Percentiles rank a stretch among this genome's conserved stretches.
Conservation (phyloP, 768 basidiomycete species). For the Thelephora aurantiotincta region DNA sequence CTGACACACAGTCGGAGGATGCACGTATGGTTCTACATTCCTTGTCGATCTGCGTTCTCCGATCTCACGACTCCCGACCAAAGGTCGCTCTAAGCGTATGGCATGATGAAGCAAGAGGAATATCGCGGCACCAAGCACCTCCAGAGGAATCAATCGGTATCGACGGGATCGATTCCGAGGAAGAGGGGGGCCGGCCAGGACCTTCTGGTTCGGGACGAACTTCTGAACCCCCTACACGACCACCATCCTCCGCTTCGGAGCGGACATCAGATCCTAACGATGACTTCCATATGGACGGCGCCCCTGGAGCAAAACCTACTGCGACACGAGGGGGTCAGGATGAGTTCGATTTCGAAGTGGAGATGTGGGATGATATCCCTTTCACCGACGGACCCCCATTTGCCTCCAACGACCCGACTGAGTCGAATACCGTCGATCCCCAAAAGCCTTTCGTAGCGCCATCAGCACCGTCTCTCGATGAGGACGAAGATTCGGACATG, state of each 20-base stretch:
- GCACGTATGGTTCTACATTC: slow-evolving; percentile 40
- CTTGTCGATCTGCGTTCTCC: neutral
- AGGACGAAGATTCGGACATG: slow-evolving; percentile 48
- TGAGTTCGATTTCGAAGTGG: slow-evolving; percentile 22
- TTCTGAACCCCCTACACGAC: slow-evolving; percentile 5
- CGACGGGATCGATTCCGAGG: slow-evolving; percentile 14
- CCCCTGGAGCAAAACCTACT: slow-evolving; percentile 31
- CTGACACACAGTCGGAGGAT: slow-evolving; percentile 77
- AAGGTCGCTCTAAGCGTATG: slow-evolving; percentile 66
- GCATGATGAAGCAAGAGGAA: slow-evolving; percentile 51
- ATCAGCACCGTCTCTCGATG: slow-evolving; percentile 4
- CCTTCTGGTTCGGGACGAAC: slow-evolving; percentile 2
- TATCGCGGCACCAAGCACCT: slow-evolving; percentile 20
- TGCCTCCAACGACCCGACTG: neutral
- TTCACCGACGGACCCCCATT: slow-evolving; percentile 5
- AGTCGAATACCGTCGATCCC: neutral
- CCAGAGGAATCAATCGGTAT: slow-evolving; percentile 16
- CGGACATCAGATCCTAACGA: slow-evolving; percentile 19
- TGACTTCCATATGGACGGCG: slow-evolving; percentile 36
- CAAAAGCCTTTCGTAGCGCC: too few species aligned
- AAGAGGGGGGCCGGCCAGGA: slow-evolving; percentile 4
- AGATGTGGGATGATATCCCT: slow-evolving; percentile 20
- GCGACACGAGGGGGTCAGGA: slow-evolving; percentile 12
- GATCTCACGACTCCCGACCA: slow-evolving; percentile 2
- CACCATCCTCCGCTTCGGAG: slow-evolving; percentile 7